Base-by-base conservation (phyloP, 176 grass and related monocot genomes). In the Puccinellia tenuiflora region DNA sequence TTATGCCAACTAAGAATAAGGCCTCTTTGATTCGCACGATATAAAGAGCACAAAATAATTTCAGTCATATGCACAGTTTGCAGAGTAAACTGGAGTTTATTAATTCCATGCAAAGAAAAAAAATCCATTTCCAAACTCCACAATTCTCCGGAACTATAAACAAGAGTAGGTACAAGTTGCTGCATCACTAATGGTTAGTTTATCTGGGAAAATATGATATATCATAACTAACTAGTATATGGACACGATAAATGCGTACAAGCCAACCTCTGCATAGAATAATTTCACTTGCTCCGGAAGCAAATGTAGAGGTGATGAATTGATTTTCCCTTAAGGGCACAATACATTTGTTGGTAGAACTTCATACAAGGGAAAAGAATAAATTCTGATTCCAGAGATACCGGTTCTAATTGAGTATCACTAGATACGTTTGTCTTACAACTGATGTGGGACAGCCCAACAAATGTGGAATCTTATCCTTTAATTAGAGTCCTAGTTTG, bases 31-130 rank as follows among this genome's bases (percentile, higher is more conserved):
- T 21, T 52, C 38, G 38, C 48, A 18, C 1, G 51, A 54, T 55
- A 22, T 9, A 55, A n/a, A 55, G 6, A 55, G 16, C 52, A 55
- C 18, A 14, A 9, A 21, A 33, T 7, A 29, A 22, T 21, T 50
- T 18, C 48, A 21, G 26, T 6, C 29, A 14, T 38, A 62, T 51
- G 21, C 13, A 65, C 15, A 17, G 39, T 51, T 4, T 50, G 16
- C 24, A 14, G 39, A 86, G 54, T 22, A 20, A 63, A 74, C 4
- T 18, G 21, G 7, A 39, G 24, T 34, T 29, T 14, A 78, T 55
- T 9, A 22, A 59, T 77, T 78, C 20, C 9, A 69, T 72, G 66
- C 22, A 53, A 80, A 35, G 33, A 86, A 42, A 79, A 79, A 17
- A 6, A 2, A 52, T 50, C 30, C 13, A 22, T 62, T 8, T 18